Evolutionary conservation across 345 rosid genomes (phyloP).

Genomic region (Acer negundo): DNA sequence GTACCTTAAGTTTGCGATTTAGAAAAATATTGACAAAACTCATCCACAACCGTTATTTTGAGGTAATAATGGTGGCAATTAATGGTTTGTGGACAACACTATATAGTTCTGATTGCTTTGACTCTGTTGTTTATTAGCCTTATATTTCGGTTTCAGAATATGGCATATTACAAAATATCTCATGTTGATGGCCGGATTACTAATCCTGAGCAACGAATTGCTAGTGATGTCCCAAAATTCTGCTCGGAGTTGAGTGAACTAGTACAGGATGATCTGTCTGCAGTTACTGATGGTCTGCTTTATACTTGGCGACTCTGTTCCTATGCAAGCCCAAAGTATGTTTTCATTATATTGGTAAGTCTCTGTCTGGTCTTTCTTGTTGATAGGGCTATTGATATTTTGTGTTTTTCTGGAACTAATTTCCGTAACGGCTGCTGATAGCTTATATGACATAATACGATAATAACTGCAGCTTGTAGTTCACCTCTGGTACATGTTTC

Average conservation of each 20-base stretch:
- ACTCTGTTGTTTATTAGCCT: slow-evolving; percentile 16
- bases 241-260: slow-evolving; percentile 96
- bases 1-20: slow-evolving; percentile 83
- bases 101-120: slow-evolving; percentile 3
- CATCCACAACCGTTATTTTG: slow-evolving; percentile 85
- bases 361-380: slow-evolving; percentile 12
- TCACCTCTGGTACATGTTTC: slow-evolving; percentile 22
- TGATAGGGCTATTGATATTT: background rate
- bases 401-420: background rate
- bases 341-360: slow-evolving; percentile 91
- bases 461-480: slow-evolving; percentile 9
- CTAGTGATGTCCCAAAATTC: slow-evolving; percentile 94
- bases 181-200: slow-evolving; percentile 94
- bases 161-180: slow-evolving; percentile 97
- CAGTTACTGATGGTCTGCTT: slow-evolving; percentile 81
- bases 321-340: slow-evolving; percentile 96
- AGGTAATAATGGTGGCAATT: slow-evolving; percentile 47
- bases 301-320: slow-evolving; percentile 97
- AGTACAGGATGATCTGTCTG: slow-evolving; percentile 87
- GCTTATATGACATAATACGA: slow-evolving; percentile 1
- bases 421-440: slow-evolving; percentile 10
- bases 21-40: slow-evolving; percentile 88
- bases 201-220: slow-evolving; percentile 94
- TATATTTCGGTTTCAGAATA: slow-evolving; percentile 62
- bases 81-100: slow-evolving; percentile 1